Percentiles rank a stretch among this genome's conserved stretches.
Evolutionary conservation across 192 early-diverging fungal genomes (phyloP).

Genomic region (Pilobolus umbonatus): DNA sequence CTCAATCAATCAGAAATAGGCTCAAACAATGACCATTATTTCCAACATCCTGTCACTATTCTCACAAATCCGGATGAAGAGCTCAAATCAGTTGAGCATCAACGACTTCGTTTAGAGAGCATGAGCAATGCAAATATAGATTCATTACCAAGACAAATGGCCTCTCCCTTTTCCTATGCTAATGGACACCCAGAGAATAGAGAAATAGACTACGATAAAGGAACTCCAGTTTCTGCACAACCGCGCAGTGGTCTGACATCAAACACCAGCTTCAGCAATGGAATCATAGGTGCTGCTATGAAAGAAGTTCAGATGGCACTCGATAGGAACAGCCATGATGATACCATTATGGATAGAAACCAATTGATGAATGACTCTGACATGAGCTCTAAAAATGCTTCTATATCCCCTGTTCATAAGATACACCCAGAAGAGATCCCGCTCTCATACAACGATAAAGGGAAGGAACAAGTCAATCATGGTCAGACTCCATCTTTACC

Average conservation of each 20-base stretch:
- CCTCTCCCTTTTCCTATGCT: not conserved
- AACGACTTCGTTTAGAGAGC: constrained; percentile 2
- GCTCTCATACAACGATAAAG: not conserved
- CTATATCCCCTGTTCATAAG: not conserved
- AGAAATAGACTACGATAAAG: not conserved
- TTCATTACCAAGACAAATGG: not conserved
- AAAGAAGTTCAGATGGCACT: constrained; percentile 5
- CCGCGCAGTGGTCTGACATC: not conserved
- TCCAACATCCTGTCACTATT: not conserved
- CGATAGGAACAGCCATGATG: not conserved
- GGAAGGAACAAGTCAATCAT: not conserved
- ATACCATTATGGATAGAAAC: no score
- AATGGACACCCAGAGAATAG: not conserved
- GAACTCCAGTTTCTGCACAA: not conserved
- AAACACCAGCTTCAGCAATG: not conserved
- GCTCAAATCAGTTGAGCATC: constrained; percentile 16
- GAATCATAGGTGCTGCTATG: constrained; percentile 3
- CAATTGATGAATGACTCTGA: no score
- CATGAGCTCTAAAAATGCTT: not conserved
- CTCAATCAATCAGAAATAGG: no score
- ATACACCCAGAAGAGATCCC: not conserved
- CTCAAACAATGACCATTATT: not conserved
- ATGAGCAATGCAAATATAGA: not conserved
- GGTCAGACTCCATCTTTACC: not conserved
- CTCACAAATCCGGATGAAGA: constrained; percentile 20